Percentiles rank a stretch among this genome's conserved stretches.
These are phyloP conservation scores for Chaetomium olivaceum DNA, from an alignment of 2,329 filamentous ascomycete species.

Conservation along the genomic window DNA sequence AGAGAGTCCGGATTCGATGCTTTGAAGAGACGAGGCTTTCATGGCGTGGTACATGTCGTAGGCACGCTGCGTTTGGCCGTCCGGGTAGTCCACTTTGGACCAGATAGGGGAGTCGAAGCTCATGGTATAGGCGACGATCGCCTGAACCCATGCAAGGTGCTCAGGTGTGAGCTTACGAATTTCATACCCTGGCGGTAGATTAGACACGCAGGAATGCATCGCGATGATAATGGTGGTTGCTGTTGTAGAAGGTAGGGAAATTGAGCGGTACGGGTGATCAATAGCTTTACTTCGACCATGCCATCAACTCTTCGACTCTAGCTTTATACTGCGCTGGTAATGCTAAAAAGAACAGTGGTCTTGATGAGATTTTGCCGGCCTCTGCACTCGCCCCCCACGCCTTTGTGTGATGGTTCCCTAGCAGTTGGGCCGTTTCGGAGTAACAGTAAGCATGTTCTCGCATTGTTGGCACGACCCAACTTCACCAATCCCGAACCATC, in stretches of 20 bases:
- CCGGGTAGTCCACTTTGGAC: neutral
- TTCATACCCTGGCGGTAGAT: conserved; percentile 18
- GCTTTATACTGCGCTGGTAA: too few species aligned
- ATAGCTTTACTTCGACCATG: neutral
- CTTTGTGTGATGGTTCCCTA: neutral
- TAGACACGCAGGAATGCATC: neutral
- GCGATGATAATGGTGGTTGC: neutral
- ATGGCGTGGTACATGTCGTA: conserved; percentile 4
- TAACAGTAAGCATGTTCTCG: neutral
- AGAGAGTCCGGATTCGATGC: neutral
- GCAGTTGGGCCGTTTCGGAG: neutral
- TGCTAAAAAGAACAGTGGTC: neutral
- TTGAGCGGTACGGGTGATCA: neutral
- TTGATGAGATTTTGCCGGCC: neutral
- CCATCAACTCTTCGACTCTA: too few species aligned
- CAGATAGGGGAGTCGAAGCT: conserved; percentile 11
- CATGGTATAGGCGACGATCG: conserved; percentile 13
- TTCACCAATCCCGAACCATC: neutral
- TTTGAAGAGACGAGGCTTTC: neutral
- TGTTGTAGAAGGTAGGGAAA: neutral
- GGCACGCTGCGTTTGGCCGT: neutral
- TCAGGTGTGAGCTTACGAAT: neutral
- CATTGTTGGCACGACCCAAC: neutral
- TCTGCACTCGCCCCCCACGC: neutral
- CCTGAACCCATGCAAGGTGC: conserved; percentile 5